A percentile compares a stretch with the other conserved stretches of the same genome.
These are phyloP conservation scores for Cairneyella variabilis DNA, from an alignment of 495 filamentous ascomycete species.

Conservation along the genomic window DNA sequence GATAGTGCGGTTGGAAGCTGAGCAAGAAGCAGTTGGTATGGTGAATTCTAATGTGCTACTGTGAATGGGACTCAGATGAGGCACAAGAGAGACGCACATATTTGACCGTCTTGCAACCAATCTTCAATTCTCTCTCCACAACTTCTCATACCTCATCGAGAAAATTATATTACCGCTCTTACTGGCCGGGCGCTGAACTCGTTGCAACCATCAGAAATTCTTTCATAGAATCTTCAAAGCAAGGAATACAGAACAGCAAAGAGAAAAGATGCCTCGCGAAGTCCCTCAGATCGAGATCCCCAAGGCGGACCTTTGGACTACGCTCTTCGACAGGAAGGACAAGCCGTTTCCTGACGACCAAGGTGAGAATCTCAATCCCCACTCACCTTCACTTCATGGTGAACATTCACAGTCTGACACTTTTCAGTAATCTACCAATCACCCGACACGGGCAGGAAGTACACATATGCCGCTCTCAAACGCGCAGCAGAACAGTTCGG, in stretches of 20 bases:
- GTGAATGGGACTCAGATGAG: no score
- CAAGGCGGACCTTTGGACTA: conserved; percentile 62
- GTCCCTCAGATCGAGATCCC: conserved; percentile 60
- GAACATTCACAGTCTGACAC: not conserved
- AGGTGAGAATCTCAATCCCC: conserved; percentile 34
- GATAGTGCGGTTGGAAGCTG: no score
- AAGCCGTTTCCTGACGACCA: conserved; percentile 62
- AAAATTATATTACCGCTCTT: no score
- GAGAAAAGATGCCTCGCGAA: conserved; percentile 19
- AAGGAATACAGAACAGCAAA: not conserved
- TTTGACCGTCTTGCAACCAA: no score
- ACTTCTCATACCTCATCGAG: no score
- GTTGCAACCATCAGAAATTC: no score
- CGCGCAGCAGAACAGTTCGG: conserved; percentile 69
- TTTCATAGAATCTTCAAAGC: no score
- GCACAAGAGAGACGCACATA: no score
- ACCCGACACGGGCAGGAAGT: conserved; percentile 34
- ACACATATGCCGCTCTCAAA: conserved; percentile 65
- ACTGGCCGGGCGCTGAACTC: no score
- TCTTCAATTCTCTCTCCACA: no score
- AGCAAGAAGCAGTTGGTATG: no score
- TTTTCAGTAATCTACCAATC: conserved; percentile 13
- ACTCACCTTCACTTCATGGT: not conserved
- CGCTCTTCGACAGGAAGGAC: conserved; percentile 72
- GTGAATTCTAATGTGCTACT: no score